Conservation (phyloP, 2,329 filamentous ascomycete genomes). For the Ophiostoma piceae region DNA sequence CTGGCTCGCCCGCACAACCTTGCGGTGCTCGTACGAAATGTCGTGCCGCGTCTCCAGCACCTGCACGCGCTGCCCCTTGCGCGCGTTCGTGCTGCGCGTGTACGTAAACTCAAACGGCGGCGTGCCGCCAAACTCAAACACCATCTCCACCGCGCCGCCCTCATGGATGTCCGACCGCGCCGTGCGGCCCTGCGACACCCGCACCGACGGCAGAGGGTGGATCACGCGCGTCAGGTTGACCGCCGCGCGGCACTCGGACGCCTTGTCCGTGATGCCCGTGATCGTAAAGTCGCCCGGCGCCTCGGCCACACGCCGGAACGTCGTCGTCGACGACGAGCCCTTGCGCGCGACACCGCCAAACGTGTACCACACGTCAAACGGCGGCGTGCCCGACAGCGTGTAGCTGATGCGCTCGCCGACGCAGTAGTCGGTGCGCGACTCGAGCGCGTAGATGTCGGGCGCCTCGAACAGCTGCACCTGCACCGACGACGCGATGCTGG, state of each 20-base stretch:
- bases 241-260: slow-evolving; percentile 77
- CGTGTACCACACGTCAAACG: slow-evolving; percentile 88
- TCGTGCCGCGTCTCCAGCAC: slow-evolving; percentile 90
- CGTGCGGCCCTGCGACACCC: slow-evolving; percentile 77
- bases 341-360: slow-evolving; percentile 76
- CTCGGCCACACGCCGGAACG: slow-evolving; percentile 89
- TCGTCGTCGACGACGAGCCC: slow-evolving; percentile 72
- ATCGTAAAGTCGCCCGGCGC: slow-evolving; percentile 84
- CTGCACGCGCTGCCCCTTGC: slow-evolving; percentile 67
- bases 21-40: slow-evolving; percentile 71
- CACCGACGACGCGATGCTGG: slow-evolving; percentile 55
- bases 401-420: slow-evolving; percentile 93
- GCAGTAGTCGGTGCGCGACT: slow-evolving; percentile 82
- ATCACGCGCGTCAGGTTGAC: slow-evolving; percentile 77
- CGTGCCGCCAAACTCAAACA: slow-evolving; percentile 92
- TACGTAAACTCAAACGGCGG: slow-evolving; percentile 98
- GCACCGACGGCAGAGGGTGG: slow-evolving; percentile 86
- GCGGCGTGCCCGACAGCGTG: slow-evolving; percentile 80
- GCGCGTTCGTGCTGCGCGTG: slow-evolving; percentile 80
- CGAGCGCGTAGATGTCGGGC: slow-evolving; percentile 81
- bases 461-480: slow-evolving; percentile 91
- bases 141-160: slow-evolving; percentile 85
- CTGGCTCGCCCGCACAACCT: slow-evolving; percentile 77
- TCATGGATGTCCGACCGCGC: slow-evolving; percentile 91
- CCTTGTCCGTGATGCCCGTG: slow-evolving; percentile 79